Conservation (phyloP, 176 grass and related monocot genomes). For the Oryza glaberrima region DNA sequence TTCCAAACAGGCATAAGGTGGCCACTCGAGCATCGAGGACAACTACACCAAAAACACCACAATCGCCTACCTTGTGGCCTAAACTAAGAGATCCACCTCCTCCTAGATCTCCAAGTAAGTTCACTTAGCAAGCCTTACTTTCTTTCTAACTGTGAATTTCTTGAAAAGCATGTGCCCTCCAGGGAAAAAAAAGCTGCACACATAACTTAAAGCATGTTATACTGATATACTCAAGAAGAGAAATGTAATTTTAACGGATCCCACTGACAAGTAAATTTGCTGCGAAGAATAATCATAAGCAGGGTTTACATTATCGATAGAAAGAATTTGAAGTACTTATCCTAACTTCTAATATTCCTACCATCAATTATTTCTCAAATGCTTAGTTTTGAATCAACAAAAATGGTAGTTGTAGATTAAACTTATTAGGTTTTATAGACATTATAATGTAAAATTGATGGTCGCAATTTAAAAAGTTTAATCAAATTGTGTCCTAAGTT, state of each 20-base stretch:
- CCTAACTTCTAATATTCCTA: no score
- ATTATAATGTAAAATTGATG: no score
- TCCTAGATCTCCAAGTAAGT: constrained; percentile 73
- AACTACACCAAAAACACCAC: constrained; percentile 44
- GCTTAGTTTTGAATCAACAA: no score
- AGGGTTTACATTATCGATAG: no score
- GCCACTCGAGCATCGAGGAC: constrained; percentile 55
- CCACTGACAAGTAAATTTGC: no score
- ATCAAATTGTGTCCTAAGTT: no score
- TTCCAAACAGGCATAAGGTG: constrained; percentile 53
- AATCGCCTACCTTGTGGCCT: constrained; percentile 52
- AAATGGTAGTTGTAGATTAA: no score
- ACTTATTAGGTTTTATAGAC: no score
- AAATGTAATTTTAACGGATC: not conserved
- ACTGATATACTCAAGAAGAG: not conserved
- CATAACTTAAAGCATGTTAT: not conserved
- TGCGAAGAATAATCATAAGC: no score
- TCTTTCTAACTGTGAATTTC: not conserved
- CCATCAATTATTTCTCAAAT: no score
- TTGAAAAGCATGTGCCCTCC: not conserved
- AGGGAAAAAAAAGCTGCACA: not conserved
- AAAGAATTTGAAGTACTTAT: no score
- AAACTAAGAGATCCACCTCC: constrained; percentile 68
- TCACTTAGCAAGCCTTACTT: not conserved
- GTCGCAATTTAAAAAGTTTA: no score